A percentile compares a stretch with the other conserved stretches of the same genome.
phyloP scores from a whole-genome alignment of 2,329 filamentous ascomycete species.

The Colletotrichum tabaci region DNA sequence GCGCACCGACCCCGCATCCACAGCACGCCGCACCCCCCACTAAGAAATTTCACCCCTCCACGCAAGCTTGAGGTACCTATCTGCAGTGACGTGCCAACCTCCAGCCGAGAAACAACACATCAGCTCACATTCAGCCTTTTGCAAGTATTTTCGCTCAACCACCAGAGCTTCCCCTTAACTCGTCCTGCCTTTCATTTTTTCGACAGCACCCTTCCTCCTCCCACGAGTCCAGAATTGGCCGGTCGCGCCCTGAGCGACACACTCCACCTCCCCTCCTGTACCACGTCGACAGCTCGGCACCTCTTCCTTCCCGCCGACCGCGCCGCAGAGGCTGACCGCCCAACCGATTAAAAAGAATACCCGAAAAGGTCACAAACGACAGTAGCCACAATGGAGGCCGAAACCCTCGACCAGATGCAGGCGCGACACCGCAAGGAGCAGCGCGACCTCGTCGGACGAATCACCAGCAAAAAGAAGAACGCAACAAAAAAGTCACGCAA shows the following conservation, averaged over 20 bases:
- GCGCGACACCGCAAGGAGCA: slow-evolving; percentile 89
- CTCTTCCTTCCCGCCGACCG: not conserved
- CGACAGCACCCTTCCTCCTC: not conserved
- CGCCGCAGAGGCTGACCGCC: not conserved
- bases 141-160: not conserved
- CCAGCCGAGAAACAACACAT: not conserved
- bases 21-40: slow-evolving; percentile 29
- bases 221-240: not conserved
- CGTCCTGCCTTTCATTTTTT: too few species aligned
- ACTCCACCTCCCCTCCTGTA: not conserved
- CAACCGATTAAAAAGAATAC: not conserved
- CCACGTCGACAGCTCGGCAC: not conserved
- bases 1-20: slow-evolving; percentile 25
- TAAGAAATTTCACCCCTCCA: slow-evolving; percentile 41
- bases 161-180: not conserved
- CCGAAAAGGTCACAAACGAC: too few species aligned
- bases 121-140: not conserved
- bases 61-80: slow-evolving; percentile 21
- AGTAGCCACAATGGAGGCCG: slow-evolving; percentile 51
- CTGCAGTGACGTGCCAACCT: slow-evolving; percentile 4
- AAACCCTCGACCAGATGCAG: slow-evolving; percentile 82
- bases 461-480: slow-evolving; percentile 97
- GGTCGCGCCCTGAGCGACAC: not conserved
- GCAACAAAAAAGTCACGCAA: slow-evolving; percentile 90
- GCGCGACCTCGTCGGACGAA: slow-evolving; percentile 85